Conservation (phyloP, 768 basidiomycete species). For the Suillus alpinus region DNA sequence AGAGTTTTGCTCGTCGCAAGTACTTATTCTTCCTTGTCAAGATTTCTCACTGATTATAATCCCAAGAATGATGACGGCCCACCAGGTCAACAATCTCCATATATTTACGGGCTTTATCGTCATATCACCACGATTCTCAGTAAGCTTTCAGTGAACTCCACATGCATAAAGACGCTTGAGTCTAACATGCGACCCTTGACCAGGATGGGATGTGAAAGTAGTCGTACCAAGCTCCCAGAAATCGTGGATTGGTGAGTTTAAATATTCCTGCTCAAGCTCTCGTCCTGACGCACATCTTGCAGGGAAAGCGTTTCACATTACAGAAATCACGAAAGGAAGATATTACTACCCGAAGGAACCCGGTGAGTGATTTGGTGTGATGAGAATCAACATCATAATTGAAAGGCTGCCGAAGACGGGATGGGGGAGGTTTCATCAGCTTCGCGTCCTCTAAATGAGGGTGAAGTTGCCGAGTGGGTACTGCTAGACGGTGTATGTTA, state of each 20-base stretch:
- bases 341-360: slow-evolving; percentile 75
- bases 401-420: slow-evolving; percentile 42
- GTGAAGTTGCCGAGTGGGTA: slow-evolving; percentile 88
- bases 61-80: slow-evolving; percentile 83
- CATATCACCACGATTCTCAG: slow-evolving; percentile 59
- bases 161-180: slow-evolving; percentile 6
- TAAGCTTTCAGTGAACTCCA: slow-evolving; percentile 26
- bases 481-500: slow-evolving; percentile 74
- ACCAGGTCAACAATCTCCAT: slow-evolving; percentile 69
- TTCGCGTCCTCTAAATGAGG: slow-evolving; percentile 67
- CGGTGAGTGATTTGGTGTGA: slow-evolving; percentile 29
- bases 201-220: slow-evolving; percentile 79
- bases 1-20: slow-evolving; percentile 46
- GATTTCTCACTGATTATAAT: not conserved
- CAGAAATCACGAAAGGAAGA: slow-evolving; percentile 62
- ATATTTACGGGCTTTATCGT: slow-evolving; percentile 67
- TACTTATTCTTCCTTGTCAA: slow-evolving; percentile 9
- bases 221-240: slow-evolving; percentile 80
- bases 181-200: not conserved
- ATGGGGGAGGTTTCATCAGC: slow-evolving; percentile 61
- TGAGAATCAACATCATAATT: not conserved
- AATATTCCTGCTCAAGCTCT: not conserved
- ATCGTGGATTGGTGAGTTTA: slow-evolving; percentile 75
- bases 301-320: slow-evolving; percentile 84
- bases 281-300: slow-evolving; percentile 2